phyloP scores from a whole-genome alignment of 2,329 filamentous ascomycete genomes.

The Colletotrichum limetticola region DNA sequence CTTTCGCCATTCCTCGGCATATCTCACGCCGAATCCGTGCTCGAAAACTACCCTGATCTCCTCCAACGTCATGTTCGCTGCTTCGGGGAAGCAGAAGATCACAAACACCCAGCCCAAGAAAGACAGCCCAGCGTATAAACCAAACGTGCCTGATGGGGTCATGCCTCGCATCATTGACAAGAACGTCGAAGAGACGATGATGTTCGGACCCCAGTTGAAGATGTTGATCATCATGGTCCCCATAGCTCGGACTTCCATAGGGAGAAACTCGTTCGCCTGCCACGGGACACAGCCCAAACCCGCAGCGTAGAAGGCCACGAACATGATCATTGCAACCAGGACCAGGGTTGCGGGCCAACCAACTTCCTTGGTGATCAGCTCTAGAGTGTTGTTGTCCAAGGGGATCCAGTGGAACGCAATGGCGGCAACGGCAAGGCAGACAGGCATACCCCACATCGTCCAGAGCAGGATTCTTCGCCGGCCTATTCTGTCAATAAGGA shows the following conservation, averaged over 20 bases:
- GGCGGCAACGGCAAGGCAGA: slow-evolving; percentile 1
- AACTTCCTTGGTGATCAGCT: neutral
- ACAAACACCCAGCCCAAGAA: slow-evolving; percentile 58
- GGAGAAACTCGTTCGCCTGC: slow-evolving; percentile 39
- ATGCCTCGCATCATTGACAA: slow-evolving; percentile 58
- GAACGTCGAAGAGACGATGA: slow-evolving; percentile 62
- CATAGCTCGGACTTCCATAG: slow-evolving; percentile 56
- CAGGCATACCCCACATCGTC: slow-evolving; percentile 41
- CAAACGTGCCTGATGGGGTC: slow-evolving; percentile 61
- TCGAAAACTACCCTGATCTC: slow-evolving; percentile 62
- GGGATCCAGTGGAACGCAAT: slow-evolving; percentile 21
- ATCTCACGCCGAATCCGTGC: slow-evolving; percentile 57
- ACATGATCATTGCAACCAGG: slow-evolving; percentile 34
- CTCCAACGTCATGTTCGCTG: slow-evolving; percentile 65
- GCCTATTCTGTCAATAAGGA: slow-evolving; percentile 57
- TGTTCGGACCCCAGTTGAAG: slow-evolving; percentile 58
- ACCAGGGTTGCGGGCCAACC: slow-evolving; percentile 10
- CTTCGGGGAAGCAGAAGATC: slow-evolving; percentile 63
- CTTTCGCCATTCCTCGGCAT: slow-evolving; percentile 51
- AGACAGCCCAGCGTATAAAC: slow-evolving; percentile 62
- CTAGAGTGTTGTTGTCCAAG: slow-evolving; percentile 2
- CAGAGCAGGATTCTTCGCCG: slow-evolving; percentile 55
- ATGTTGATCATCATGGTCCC: slow-evolving; percentile 61
- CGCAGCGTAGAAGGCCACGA: slow-evolving; percentile 39
- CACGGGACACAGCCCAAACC: slow-evolving; percentile 38